These are phyloP conservation scores for Tieghemiomyces parasiticus DNA, from an alignment of 192 early-diverging fungal genomes.

Conservation along the genomic window DNA sequence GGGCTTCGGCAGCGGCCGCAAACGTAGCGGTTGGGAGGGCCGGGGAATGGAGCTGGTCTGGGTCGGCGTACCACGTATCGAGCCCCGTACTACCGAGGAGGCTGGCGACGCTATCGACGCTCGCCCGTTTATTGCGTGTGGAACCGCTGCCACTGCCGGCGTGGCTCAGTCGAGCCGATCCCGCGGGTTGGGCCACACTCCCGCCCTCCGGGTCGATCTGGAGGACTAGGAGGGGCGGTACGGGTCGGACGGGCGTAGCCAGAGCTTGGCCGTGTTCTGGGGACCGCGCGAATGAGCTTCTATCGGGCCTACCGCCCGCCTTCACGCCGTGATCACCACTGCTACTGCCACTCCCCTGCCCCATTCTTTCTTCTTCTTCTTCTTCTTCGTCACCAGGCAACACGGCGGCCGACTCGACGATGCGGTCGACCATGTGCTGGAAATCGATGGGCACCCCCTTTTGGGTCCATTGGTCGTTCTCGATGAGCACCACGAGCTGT, in stretches of 20 bases:
- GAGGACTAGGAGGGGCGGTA: slow-evolving; percentile 6
- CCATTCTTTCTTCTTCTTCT: no score
- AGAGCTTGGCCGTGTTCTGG: no score
- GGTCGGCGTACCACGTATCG: slow-evolving; percentile 6
- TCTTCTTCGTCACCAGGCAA: no score
- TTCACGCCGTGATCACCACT: no score
- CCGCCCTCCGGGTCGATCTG: slow-evolving; percentile 4
- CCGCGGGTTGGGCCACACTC: no score
- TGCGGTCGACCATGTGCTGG: slow-evolving; percentile 64
- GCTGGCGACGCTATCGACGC: slow-evolving; percentile 6
- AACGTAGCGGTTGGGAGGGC: background rate
- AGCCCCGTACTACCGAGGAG: background rate
- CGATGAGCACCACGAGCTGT: slow-evolving; percentile 73
- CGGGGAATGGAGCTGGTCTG: background rate
- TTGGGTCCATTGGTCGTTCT: slow-evolving; percentile 94
- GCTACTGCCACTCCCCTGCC: no score
- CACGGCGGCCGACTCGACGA: slow-evolving; percentile 37
- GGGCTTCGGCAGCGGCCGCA: background rate
- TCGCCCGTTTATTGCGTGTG: background rate
- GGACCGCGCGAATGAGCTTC: no score
- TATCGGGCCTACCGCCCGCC: no score
- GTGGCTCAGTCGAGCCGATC: no score
- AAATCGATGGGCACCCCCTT: slow-evolving; percentile 90
- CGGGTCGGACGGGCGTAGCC: background rate
- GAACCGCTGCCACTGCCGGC: no score